A percentile compares a stretch with the other conserved stretches of the same genome.
Conservation (phyloP, 768 basidiomycete genomes). For the Pleurotus tuber-regium region DNA sequence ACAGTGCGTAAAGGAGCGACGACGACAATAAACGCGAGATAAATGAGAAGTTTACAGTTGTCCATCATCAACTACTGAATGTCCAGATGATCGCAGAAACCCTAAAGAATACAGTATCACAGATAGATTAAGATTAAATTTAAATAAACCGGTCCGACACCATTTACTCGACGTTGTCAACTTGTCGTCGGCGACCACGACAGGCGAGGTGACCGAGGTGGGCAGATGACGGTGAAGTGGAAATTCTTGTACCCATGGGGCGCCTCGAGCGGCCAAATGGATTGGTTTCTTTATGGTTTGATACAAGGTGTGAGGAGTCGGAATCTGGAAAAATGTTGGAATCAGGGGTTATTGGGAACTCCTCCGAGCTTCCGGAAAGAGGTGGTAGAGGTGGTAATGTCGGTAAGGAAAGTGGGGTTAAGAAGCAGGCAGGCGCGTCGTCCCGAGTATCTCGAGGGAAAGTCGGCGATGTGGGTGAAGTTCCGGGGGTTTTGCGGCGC, state of each 20-base stretch:
- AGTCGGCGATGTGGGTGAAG: conserved; percentile 66
- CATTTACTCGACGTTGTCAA: conserved; percentile 4
- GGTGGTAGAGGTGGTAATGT: conserved; percentile 57
- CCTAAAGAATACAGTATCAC: conserved; percentile 4
- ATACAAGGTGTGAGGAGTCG: conserved; percentile 15
- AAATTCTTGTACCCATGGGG: conserved; percentile 44
- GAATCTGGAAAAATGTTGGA: conserved; percentile 23
- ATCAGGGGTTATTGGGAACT: conserved; percentile 38
- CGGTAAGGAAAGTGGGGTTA: conserved; percentile 60
- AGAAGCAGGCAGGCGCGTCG: conserved; percentile 36
- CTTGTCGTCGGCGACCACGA: conserved; percentile 25
- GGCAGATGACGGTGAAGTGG: conserved; percentile 35
- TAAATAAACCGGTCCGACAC: neutral
- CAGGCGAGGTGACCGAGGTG: conserved; percentile 26
- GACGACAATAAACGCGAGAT: neutral
- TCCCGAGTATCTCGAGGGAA: conserved; percentile 48
- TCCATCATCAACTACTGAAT: conserved; percentile 8
- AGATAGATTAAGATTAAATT: conserved; percentile 5
- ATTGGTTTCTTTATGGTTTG: conserved; percentile 18
- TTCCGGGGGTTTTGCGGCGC: conserved; percentile 74
- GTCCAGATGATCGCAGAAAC: conserved; percentile 4
- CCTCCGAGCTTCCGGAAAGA: conserved; percentile 40
- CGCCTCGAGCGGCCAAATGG: conserved; percentile 32
- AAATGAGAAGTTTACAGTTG: conserved; percentile 8
- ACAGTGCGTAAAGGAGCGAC: neutral